These are phyloP conservation scores for Gossypium herbaceum DNA, from an alignment of 345 rosid genomes.

Conservation along the genomic window DNA sequence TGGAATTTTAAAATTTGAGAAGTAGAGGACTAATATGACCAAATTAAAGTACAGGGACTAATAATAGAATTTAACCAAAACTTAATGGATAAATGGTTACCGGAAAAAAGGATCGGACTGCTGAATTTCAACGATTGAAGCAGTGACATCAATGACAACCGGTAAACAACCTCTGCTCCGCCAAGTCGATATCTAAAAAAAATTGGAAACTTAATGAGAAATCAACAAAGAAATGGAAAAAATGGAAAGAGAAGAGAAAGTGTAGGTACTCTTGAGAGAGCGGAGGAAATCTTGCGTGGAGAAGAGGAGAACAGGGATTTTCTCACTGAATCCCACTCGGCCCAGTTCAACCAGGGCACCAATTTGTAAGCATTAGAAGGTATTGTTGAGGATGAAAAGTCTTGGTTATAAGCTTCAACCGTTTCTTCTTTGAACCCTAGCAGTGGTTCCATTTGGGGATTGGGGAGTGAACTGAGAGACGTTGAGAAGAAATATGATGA, in stretches of 20 bases:
- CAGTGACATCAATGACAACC: conserved; percentile 73
- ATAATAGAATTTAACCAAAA: too few relatives aligned
- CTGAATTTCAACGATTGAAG: conserved; percentile 72
- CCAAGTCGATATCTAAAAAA: conserved; percentile 66
- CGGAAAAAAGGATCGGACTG: conserved; percentile 69
- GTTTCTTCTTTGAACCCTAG: conserved; percentile 40
- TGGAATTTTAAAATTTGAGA: too few relatives aligned
- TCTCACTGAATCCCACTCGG: conserved; percentile 81
- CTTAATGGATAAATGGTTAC: conserved; percentile 25
- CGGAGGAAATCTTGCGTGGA: conserved; percentile 41
- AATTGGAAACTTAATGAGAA: background rate
- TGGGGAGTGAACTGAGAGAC: background rate
- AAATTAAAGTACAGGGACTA: too few relatives aligned
- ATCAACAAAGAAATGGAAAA: background rate
- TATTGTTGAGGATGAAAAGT: conserved; percentile 26
- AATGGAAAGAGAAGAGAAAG: background rate
- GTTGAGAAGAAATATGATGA: background rate
- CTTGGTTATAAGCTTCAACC: conserved; percentile 28
- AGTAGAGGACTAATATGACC: too few relatives aligned
- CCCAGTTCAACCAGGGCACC: conserved; percentile 94
- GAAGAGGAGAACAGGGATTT: conserved; percentile 80
- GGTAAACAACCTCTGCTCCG: conserved; percentile 83
- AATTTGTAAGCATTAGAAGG: conserved; percentile 45
- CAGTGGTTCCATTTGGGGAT: conserved; percentile 32
- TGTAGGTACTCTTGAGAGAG: conserved; percentile 56